Conservation (phyloP, 2,329 filamentous ascomycete species). For the Fusarium irregulare region DNA sequence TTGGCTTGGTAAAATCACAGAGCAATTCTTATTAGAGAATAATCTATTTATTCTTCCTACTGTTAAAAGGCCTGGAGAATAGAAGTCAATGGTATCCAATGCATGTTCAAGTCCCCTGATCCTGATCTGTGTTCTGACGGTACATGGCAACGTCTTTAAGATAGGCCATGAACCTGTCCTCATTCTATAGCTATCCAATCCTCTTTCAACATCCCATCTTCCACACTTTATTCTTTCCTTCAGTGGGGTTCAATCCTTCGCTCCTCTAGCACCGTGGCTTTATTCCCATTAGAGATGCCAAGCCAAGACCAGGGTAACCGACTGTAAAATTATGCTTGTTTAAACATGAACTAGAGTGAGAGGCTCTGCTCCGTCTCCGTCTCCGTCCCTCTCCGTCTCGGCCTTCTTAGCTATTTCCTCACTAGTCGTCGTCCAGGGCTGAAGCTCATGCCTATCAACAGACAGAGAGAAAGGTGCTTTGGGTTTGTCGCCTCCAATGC, state of each 20-base stretch:
- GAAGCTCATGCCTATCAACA: slow-evolving; percentile 1
- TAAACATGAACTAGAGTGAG: slow-evolving; percentile 8
- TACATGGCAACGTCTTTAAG: background rate
- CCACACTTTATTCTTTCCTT: background rate
- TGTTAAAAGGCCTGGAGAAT: background rate
- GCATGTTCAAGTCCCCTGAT: background rate
- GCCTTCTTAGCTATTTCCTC: slow-evolving; percentile 4
- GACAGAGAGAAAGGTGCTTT: background rate
- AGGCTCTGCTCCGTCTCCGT: slow-evolving; percentile 25
- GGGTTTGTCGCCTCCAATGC: background rate
- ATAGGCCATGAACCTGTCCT: background rate
- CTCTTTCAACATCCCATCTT: background rate
- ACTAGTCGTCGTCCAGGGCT: slow-evolving; percentile 21
- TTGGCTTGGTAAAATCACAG: background rate
- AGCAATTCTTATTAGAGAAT: background rate
- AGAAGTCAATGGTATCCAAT: too few species aligned
- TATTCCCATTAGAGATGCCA: slow-evolving; percentile 31
- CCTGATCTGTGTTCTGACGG: background rate
- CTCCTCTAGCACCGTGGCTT: slow-evolving; percentile 13
- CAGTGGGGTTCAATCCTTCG: slow-evolving; percentile 17
- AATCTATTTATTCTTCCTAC: background rate
- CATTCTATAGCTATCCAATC: background rate
- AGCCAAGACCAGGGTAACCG: slow-evolving; percentile 6
- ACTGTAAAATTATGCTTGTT: slow-evolving; percentile 38
- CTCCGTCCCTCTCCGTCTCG: slow-evolving; percentile 12